A percentile compares a stretch with the other conserved stretches of the same genome.
Evolutionary conservation across 306 rosid genomes (phyloP).

Genomic region (Corylus avellana): DNA sequence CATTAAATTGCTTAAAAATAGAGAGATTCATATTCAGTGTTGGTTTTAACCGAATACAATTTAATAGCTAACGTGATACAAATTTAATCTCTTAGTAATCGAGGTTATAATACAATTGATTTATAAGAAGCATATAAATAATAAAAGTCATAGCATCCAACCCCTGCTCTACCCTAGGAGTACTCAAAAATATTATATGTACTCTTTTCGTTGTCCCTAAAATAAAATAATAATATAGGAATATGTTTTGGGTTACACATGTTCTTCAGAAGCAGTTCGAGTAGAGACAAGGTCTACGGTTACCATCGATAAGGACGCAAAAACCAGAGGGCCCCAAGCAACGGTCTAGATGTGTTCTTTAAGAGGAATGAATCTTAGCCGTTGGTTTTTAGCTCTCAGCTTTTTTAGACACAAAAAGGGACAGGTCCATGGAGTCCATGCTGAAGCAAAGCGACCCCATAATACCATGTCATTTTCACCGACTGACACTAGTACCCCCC

Average conservation of each 20-base stretch:
- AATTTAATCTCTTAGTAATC: no score
- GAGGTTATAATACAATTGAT: no score
- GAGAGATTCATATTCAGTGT: no score
- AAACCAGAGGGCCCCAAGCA: neutral
- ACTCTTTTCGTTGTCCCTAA: slow-evolving; percentile 22
- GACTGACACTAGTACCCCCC: no score
- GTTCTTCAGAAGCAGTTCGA: neutral
- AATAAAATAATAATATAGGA: neutral
- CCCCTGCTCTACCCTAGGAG: no score
- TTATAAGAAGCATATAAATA: no score
- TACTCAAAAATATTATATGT: no score
- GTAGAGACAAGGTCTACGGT: slow-evolving; percentile 27
- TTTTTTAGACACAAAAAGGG: slow-evolving; percentile 44
- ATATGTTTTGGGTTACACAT: neutral
- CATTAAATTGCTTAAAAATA: no score
- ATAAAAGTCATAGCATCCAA: no score
- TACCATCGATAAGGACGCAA: slow-evolving; percentile 25
- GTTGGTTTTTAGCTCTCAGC: slow-evolving; percentile 31
- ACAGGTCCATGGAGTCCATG: slow-evolving; percentile 46
- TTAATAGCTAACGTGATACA: no score
- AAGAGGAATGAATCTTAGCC: slow-evolving; percentile 16
- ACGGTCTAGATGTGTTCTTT: slow-evolving; percentile 24
- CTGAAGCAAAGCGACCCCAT: slow-evolving; percentile 46
- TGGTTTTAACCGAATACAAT: no score
- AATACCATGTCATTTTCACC: slow-evolving; percentile 35